Percentiles rank a stretch among this genome's conserved stretches.
Conservation (phyloP, 805 yeast species). For the Suhomyces sp. region DNA sequence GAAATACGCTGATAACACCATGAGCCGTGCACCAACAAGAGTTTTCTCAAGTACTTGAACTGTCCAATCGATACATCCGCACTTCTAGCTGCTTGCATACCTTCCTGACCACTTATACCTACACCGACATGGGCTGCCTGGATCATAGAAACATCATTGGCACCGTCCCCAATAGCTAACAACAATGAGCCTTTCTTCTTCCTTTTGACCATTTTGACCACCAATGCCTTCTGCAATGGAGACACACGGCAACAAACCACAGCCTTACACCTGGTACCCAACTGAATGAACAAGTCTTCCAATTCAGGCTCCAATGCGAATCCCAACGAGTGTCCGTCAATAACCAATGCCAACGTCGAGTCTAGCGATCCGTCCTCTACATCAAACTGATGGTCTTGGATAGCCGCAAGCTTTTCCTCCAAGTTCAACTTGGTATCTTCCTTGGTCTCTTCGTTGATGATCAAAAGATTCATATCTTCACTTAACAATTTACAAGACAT, state of each 20-base stretch:
- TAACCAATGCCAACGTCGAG: constrained; percentile 80
- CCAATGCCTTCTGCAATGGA: constrained; percentile 94
- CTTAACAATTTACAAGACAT: constrained; percentile 93
- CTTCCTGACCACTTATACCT: constrained; percentile 99
- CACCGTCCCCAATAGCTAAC: constrained; percentile 97
- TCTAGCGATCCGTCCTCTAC: constrained; percentile 53
- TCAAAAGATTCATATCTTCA: constrained; percentile 92
- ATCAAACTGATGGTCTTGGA: constrained; percentile 62
- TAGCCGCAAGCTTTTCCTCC: constrained; percentile 69
- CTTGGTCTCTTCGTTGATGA: constrained; percentile 81
- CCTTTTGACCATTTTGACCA: constrained; percentile 88
- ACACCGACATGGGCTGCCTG: constrained; percentile 99
- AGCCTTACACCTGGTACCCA: constrained; percentile 87
- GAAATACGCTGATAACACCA: constrained; percentile 97
- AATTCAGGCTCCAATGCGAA: constrained; percentile 80
- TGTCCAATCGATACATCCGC: constrained; percentile 98
- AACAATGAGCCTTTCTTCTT: constrained; percentile 67
- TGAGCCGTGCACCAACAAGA: constrained; percentile 89
- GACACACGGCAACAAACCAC: constrained; percentile 98
- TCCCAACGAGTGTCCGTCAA: constrained; percentile 89
- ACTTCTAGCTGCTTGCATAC: constrained; percentile 98
- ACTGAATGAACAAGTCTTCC: constrained; percentile 71
- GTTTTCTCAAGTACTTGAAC: constrained; percentile 78
- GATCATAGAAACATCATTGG: constrained; percentile 98
- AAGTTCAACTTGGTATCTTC: constrained; percentile 76